Percentiles rank a stretch among this genome's conserved stretches.
Evolutionary conservation across 192 early-diverging fungal species (phyloP).

Genomic region (Phlyctochytrium planicorne): DNA sequence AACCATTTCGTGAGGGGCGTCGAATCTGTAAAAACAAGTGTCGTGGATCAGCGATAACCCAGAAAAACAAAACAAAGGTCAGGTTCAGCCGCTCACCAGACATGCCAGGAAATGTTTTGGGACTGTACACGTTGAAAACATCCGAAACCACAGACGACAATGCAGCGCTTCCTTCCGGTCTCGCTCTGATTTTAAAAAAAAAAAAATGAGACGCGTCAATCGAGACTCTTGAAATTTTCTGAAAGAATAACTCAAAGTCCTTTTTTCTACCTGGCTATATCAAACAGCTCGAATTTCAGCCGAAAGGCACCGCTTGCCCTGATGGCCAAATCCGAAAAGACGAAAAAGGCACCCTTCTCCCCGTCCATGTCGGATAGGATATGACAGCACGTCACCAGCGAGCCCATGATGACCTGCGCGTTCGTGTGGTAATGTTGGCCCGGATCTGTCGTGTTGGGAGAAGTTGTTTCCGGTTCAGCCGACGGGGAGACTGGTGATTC

Average conservation of each 20-base stretch:
- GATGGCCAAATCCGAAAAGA: conserved; percentile 9
- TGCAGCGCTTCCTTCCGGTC: too few species aligned
- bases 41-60: background rate
- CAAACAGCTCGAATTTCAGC: conserved; percentile 12
- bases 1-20: conserved; percentile 34
- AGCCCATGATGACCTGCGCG: conserved; percentile 33
- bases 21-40: conserved; percentile 13
- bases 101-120: conserved; percentile 43
- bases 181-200: too few species aligned
- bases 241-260: too few species aligned
- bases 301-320: background rate
- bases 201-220: too few species aligned
- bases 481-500: too few species aligned
- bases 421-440: background rate
- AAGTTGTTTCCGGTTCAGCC: too few species aligned
- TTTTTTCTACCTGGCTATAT: background rate
- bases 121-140: conserved; percentile 30
- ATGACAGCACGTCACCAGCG: conserved; percentile 29
- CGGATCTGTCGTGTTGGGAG: too few species aligned
- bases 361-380: conserved; percentile 24
- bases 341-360: conserved; percentile 3
- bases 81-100: conserved; percentile 10
- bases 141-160: conserved; percentile 13
- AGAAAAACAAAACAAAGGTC: background rate
- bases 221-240: too few species aligned